Evolutionary conservation across 176 grass and related monocot genomes (phyloP).

Genomic region (Pontederia crassipes): DNA sequence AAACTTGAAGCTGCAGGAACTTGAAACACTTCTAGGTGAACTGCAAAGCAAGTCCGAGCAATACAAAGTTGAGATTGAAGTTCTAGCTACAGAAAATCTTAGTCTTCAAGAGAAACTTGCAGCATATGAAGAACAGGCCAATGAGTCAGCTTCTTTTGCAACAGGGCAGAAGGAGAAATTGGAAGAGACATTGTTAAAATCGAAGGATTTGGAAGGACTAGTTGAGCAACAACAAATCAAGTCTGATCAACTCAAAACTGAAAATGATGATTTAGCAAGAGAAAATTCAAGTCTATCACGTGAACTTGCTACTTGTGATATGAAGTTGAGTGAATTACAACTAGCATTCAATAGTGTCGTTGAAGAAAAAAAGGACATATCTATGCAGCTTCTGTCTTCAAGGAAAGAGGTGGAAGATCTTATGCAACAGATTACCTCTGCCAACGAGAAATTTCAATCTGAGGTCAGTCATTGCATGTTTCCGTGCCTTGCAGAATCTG

Average conservation of each 20-base stretch:
- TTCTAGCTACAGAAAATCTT: conserved; percentile 35
- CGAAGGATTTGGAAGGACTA: conserved; percentile 37
- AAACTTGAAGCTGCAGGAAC: conserved; percentile 25
- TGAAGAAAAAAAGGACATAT: conserved; percentile 47
- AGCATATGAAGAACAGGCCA: conserved; percentile 46
- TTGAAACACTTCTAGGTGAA: conserved; percentile 37
- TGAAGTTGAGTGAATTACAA: conserved; percentile 65
- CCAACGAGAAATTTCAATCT: conserved; percentile 48
- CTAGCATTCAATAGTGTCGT: conserved; percentile 30
- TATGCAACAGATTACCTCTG: conserved; percentile 24
- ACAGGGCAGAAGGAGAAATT: conserved; percentile 34
- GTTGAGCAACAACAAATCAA: conserved; percentile 36
- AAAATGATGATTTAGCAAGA: conserved; percentile 51
- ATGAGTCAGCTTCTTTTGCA: conserved; percentile 40
- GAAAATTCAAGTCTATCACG: conserved; percentile 46
- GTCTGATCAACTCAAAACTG: conserved; percentile 29
- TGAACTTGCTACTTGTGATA: conserved; percentile 42
- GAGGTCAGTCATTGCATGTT: conserved; percentile 44
- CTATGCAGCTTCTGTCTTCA: conserved; percentile 31
- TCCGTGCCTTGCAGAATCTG: not conserved
- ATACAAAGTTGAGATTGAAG: conserved; percentile 47
- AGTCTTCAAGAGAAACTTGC: conserved; percentile 47
- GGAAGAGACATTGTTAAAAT: conserved; percentile 32
- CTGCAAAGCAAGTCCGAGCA: conserved; percentile 35
- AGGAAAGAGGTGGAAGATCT: conserved; percentile 40